Conservation (phyloP, 116 monocot genomes). For the Iris pallida region DNA sequence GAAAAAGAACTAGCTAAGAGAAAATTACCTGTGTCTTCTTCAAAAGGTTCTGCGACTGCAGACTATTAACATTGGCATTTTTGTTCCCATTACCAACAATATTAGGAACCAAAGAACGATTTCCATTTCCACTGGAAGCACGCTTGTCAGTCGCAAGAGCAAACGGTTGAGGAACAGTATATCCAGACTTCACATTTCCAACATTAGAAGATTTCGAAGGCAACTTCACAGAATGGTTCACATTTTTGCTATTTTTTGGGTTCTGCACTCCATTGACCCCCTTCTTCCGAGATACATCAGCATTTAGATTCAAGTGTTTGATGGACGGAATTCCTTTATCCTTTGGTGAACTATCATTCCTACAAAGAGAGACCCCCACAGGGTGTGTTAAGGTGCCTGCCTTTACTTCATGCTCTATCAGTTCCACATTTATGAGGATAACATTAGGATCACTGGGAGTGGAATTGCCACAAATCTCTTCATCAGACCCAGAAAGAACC, state of each 20-base stretch:
- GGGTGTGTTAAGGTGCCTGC: neutral
- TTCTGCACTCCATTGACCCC: conserved; percentile 6
- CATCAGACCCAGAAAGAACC: conserved; percentile 15
- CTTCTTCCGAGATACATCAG: conserved; percentile 12
- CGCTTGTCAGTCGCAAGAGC: conserved; percentile 43
- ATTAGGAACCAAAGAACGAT: conserved; percentile 11
- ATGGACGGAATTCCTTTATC: conserved; percentile 15
- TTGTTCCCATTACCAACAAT: conserved; percentile 23
- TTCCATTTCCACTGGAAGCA: conserved; percentile 10
- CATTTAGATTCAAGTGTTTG: conserved; percentile 19
- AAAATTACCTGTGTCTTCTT: conserved; percentile 38
- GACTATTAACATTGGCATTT: conserved; percentile 20
- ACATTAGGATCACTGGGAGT: conserved; percentile 17
- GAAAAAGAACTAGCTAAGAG: neutral
- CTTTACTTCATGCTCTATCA: conserved; percentile 6
- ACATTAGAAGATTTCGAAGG: conserved; percentile 9
- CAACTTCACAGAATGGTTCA: conserved; percentile 5
- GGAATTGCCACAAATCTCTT: neutral
- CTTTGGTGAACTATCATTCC: conserved; percentile 3
- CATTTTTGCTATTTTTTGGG: conserved; percentile 9
- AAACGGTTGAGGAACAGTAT: conserved; percentile 30
- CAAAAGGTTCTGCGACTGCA: conserved; percentile 7
- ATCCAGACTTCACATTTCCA: conserved; percentile 7
- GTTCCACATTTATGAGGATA: conserved; percentile 1
- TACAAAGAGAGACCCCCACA: neutral